Conservation (phyloP, 148 eudicot species). For the Pouteria glomerata region DNA sequence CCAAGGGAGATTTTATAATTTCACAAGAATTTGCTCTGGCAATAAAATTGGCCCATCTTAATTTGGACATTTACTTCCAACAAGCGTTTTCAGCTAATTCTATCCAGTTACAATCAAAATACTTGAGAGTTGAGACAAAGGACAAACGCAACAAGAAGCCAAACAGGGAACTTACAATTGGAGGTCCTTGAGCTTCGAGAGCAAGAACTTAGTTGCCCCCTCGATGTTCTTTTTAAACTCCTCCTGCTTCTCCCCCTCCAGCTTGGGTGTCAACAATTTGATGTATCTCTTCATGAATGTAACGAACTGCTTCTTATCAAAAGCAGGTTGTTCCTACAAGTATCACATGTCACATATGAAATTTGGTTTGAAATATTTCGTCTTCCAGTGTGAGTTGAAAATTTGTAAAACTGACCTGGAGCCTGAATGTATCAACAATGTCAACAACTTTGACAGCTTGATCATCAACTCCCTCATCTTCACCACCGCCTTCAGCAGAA, state of each 20-base stretch:
- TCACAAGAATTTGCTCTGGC: too few relatives aligned
- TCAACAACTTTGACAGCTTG: conserved; percentile 54
- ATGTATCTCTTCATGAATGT: conserved; percentile 51
- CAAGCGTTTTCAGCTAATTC: too few relatives aligned
- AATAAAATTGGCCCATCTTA: too few relatives aligned
- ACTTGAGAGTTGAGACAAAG: neutral
- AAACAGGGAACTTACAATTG: conserved; percentile 42
- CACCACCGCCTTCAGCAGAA: conserved; percentile 91
- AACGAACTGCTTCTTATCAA: conserved; percentile 58
- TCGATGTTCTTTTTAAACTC: conserved; percentile 46
- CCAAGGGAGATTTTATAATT: too few relatives aligned
- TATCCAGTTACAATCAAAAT: neutral
- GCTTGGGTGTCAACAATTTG: conserved; percentile 46
- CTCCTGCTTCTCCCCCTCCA: conserved; percentile 42
- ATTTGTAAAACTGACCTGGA: conserved; percentile 37
- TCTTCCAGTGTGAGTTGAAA: neutral
- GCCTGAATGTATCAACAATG: conserved; percentile 70
- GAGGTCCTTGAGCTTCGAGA: conserved; percentile 55
- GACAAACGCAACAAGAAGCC: too few relatives aligned
- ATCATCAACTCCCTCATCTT: conserved; percentile 67
- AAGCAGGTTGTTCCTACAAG: conserved; percentile 56
- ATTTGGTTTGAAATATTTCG: too few relatives aligned
- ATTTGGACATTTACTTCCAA: too few relatives aligned
- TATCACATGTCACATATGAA: neutral
- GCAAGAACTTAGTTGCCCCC: conserved; percentile 50